Evolutionary conservation across 257 asterid species (phyloP), one percentile per base, ranked within the genome.

Genomic region (Jacaranda copaia): DNA sequence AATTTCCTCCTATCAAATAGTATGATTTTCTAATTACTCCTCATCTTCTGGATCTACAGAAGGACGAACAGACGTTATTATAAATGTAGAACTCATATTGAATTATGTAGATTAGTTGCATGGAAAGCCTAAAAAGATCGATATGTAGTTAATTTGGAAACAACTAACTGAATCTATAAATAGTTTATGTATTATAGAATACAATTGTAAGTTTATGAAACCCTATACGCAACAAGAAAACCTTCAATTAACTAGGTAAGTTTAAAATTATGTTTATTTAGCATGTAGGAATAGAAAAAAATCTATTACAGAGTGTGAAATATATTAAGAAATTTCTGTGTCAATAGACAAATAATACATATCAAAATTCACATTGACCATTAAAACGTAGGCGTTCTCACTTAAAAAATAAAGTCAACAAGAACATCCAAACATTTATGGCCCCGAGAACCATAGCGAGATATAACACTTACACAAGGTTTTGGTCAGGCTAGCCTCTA

Each of bases 21-120:
- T 9, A 16, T 56, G 38, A 43, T 35, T n/a, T 60, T 57, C 46
- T 74, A n/a, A 59, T 76, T 84, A 87, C 42, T 82, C 85, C 1
- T 87, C 91, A 5, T 84, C 91, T 78, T 86, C 90, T 0, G 91
- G 84, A 77, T 87, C 91, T 87, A 85, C 48, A 11, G 16, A 64
- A 51, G 51, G 78, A 67, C 66, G 56, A 63, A 63, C 1, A n/a
- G n/a, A n/a, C n/a, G n/a, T n/a, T n/a, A n/a, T n/a, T n/a, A n/a
- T n/a, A n/a, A 77, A 79, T 57, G 84, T 90, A 92, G 87, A 90
- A 92, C 51, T 96, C 97, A 75, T 93, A 90, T 72, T 92, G 93
- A 80, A 92, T 87, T 92, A 90, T 92, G 84, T 92, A 92, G 61
- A 88, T 76, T 14, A 88, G 83, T 71, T 77, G 87, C 68, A 93